Conservation (phyloP, 352 stramenopile genomes). For the Phytophthora cactorum region DNA sequence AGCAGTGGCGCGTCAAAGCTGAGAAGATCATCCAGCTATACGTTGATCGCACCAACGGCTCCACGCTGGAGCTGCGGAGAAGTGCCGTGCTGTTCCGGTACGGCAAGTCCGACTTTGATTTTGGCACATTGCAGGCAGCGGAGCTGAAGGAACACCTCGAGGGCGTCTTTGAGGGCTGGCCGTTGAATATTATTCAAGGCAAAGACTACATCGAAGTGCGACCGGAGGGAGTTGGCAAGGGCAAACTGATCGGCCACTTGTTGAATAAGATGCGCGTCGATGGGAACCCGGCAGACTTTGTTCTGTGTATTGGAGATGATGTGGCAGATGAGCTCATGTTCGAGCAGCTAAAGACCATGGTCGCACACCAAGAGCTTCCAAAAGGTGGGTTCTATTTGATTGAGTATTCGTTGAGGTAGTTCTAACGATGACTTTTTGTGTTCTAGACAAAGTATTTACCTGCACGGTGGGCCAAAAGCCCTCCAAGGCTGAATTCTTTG, state of each 20-base stretch:
- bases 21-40: constrained; percentile 98
- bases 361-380: constrained; percentile 40
- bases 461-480: constrained; percentile 98
- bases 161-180: constrained; percentile 89
- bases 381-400: constrained; percentile 40
- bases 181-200: constrained; percentile 79
- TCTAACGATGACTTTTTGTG: constrained; percentile 17
- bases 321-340: constrained; percentile 99
- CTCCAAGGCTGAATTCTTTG: constrained; percentile 95
- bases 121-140: constrained; percentile 96
- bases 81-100: constrained; percentile 99
- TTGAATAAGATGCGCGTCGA: constrained; percentile 80
- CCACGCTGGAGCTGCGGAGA: constrained; percentile 97
- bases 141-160: constrained; percentile 98
- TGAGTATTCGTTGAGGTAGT: background rate
- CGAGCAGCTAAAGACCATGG: constrained; percentile 68
- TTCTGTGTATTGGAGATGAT: constrained; percentile 98
- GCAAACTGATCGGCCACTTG: constrained; percentile 94
- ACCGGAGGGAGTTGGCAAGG: constrained; percentile 97
- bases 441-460: constrained; percentile 91
- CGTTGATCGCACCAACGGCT: constrained; percentile 97
- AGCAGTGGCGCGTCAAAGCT: constrained; percentile 95
- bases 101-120: constrained; percentile 98
- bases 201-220: constrained; percentile 99
- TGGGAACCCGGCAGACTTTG: constrained; percentile 92